Evolutionary conservation across 768 basidiomycete genomes (phyloP).

Genomic region (Lactarius akahatsu): DNA sequence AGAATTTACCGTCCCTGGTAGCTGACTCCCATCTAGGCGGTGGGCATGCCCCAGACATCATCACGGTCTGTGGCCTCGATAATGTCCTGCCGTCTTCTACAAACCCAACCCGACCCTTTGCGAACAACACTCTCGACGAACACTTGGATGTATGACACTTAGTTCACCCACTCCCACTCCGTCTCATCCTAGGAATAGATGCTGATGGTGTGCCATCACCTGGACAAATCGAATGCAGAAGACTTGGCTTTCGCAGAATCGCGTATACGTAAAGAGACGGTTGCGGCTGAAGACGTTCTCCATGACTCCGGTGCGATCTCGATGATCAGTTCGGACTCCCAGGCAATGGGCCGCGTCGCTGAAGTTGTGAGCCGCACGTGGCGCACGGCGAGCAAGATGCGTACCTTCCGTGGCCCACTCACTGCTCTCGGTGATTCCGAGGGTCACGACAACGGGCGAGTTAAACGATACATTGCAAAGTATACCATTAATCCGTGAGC

Average conservation of each 20-base stretch:
- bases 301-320: slow-evolving; percentile 93
- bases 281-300: slow-evolving; percentile 95
- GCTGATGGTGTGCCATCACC: slow-evolving; percentile 99
- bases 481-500: slow-evolving; percentile 97
- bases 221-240: slow-evolving; percentile 88
- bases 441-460: slow-evolving; percentile 79
- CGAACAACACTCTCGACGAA: slow-evolving; percentile 90
- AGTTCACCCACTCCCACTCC: slow-evolving; percentile 5
- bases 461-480: slow-evolving; percentile 94
- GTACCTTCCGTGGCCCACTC: slow-evolving; percentile 73
- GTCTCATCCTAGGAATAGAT: slow-evolving; percentile 53
- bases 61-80: slow-evolving; percentile 86
- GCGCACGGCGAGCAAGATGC: slow-evolving; percentile 97
- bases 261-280: slow-evolving; percentile 93
- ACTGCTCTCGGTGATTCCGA: slow-evolving; percentile 63
- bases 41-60: slow-evolving; percentile 97
- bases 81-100: slow-evolving; percentile 97
- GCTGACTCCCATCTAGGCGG: slow-evolving; percentile 52
- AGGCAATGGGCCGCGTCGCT: slow-evolving; percentile 98
- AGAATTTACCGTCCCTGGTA: not conserved
- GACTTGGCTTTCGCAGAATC: slow-evolving; percentile 96
- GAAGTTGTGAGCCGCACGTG: slow-evolving; percentile 93
- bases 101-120: slow-evolving; percentile 92
- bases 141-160: slow-evolving; percentile 79
- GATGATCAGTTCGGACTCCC: slow-evolving; percentile 95